Conservation (phyloP, 2,329 filamentous ascomycete genomes). For the Xylaria sp. region DNA sequence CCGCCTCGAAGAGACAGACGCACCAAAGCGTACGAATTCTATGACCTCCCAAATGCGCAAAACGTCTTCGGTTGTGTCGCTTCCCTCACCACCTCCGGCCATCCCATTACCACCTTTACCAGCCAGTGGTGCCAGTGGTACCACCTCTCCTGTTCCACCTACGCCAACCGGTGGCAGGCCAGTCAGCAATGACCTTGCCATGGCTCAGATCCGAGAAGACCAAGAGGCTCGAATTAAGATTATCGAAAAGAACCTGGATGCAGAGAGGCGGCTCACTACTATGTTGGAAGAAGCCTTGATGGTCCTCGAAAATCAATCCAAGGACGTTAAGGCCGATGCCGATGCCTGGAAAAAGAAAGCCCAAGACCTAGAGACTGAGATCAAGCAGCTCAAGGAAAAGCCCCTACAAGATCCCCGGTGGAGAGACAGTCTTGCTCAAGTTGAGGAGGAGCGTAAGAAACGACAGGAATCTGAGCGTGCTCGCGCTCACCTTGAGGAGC, state of each 20-base stretch:
- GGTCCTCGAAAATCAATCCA: slow-evolving; percentile 90
- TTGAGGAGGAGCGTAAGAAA: slow-evolving; percentile 97
- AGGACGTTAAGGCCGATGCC: slow-evolving; percentile 90
- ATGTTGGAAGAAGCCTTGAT: slow-evolving; percentile 96
- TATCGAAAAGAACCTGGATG: slow-evolving; percentile 95
- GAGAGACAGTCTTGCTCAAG: slow-evolving; percentile 78
- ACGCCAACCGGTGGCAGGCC: slow-evolving; percentile 73
- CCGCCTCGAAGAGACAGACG: slow-evolving; percentile 51
- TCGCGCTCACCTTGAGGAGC: slow-evolving; percentile 87
- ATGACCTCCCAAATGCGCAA: slow-evolving; percentile 79
- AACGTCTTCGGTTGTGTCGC: slow-evolving; percentile 81
- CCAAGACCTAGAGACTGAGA: slow-evolving; percentile 76
- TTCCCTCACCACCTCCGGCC: slow-evolving; percentile 93
- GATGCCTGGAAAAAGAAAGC: slow-evolving; percentile 93
- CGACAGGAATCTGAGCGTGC: slow-evolving; percentile 90
- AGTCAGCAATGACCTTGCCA: slow-evolving; percentile 80
- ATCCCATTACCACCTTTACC: slow-evolving; percentile 96
- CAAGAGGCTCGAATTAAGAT: slow-evolving; percentile 94
- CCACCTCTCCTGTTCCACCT: slow-evolving; percentile 61
- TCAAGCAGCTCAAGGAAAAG: slow-evolving; percentile 71
- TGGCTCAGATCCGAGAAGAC: slow-evolving; percentile 88
- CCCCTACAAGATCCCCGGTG: slow-evolving; percentile 67
- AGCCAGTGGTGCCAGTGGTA: slow-evolving; percentile 63
- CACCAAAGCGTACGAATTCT: slow-evolving; percentile 69
- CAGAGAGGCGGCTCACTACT: slow-evolving; percentile 95